Percentiles rank a stretch among this genome's conserved stretches.
Evolutionary conservation across 805 yeast genomes (phyloP).

Genomic region (Lachancea sp.): DNA sequence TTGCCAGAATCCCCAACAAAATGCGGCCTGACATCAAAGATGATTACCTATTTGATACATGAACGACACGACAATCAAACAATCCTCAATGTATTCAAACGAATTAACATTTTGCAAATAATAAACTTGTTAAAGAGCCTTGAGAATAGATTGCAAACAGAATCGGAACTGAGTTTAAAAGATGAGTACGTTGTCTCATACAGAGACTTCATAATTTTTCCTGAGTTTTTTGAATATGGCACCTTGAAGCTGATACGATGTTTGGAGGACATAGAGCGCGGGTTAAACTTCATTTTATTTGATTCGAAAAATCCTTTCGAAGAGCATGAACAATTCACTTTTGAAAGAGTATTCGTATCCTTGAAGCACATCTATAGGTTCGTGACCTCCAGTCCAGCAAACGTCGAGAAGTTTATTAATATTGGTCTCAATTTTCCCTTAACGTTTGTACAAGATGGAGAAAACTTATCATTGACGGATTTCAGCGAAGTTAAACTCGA

Average conservation of each 20-base stretch:
- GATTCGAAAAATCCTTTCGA: conserved; percentile 3
- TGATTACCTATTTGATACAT: conserved; percentile 15
- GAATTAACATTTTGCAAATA: conserved; percentile 32
- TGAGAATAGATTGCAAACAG: conserved; percentile 9
- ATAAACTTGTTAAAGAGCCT: conserved; percentile 20
- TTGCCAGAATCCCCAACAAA: conserved; percentile 8
- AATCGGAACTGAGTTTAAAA: conserved; percentile 22
- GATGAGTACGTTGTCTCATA: conserved; percentile 30
- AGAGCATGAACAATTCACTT: not conserved
- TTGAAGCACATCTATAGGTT: conserved; percentile 12
- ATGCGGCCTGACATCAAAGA: conserved; percentile 16
- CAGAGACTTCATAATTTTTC: conserved; percentile 31
- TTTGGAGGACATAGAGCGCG: conserved; percentile 10
- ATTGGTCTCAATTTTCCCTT: conserved; percentile 22
- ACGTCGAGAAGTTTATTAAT: conserved; percentile 19
- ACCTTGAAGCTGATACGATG: conserved; percentile 14
- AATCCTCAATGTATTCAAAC: conserved; percentile 24
- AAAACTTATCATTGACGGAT: conserved; percentile 14
- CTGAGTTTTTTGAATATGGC: conserved; percentile 27
- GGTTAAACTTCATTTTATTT: conserved; percentile 3
- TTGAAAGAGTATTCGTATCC: conserved; percentile 2
- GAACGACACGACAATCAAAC: conserved; percentile 29
- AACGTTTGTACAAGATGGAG: conserved; percentile 5
- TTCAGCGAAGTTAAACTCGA: conserved; percentile 14
- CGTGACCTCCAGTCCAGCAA: conserved; percentile 13